Evolutionary conservation across 805 yeast species (phyloP).

Genomic region (Metschnikowia continentalis): DNA sequence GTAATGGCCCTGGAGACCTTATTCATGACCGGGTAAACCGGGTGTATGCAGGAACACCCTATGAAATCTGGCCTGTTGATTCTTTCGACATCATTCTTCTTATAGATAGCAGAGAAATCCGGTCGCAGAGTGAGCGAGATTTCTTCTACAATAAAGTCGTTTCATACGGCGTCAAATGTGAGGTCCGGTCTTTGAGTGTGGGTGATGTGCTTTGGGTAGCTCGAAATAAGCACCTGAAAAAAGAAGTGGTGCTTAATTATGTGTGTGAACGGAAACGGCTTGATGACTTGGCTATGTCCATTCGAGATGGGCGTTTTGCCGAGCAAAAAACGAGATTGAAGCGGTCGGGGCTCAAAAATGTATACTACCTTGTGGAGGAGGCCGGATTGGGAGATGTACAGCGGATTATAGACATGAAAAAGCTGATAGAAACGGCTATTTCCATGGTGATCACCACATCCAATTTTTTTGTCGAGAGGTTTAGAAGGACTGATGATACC

Average conservation of each 20-base stretch:
- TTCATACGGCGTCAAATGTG: constrained; percentile 46
- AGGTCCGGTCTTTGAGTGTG: constrained; percentile 57
- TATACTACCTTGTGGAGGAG: constrained; percentile 80
- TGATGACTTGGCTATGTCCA: constrained; percentile 79
- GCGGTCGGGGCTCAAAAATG: constrained; percentile 61
- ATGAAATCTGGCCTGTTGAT: constrained; percentile 59
- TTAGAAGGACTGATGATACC: constrained; percentile 72
- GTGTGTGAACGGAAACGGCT: constrained; percentile 88
- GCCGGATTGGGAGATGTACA: constrained; percentile 43
- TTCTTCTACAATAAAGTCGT: constrained; percentile 58
- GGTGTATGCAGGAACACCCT: constrained; percentile 23
- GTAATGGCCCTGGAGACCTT: background rate
- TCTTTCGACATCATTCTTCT: constrained; percentile 57
- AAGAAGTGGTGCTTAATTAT: constrained; percentile 68
- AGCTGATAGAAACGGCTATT: constrained; percentile 72
- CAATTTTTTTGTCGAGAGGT: constrained; percentile 62
- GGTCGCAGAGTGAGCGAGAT: constrained; percentile 63
- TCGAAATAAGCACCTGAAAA: constrained; percentile 49
- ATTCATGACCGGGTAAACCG: constrained; percentile 24
- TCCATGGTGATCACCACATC: constrained; percentile 64
- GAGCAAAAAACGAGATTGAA: constrained; percentile 82
- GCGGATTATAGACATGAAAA: constrained; percentile 41
- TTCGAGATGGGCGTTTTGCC: constrained; percentile 79
- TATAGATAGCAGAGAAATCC: constrained; percentile 79
- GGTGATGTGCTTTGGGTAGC: constrained; percentile 95